phyloP scores from a whole-genome alignment of 306 rosid genomes.

The Lathyrus tuberosus region DNA sequence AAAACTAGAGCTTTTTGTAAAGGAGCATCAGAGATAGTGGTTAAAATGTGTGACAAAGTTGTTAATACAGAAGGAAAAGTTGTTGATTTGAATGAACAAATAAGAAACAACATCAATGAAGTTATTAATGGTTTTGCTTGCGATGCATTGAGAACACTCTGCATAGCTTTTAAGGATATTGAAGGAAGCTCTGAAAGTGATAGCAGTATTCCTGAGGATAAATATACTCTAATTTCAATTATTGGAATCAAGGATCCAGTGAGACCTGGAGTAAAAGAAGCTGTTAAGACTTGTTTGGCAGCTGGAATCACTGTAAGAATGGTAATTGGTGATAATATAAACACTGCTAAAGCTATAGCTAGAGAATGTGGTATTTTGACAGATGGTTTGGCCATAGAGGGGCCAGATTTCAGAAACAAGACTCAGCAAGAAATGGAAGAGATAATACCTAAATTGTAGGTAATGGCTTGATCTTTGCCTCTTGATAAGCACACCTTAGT shows the following conservation, averaged over 20 bases:
- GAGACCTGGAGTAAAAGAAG: no score
- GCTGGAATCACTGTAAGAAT: no score
- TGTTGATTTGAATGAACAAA: constrained; percentile 53
- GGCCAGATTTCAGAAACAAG: constrained; percentile 72
- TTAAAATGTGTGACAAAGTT: constrained; percentile 67
- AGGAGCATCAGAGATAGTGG: constrained; percentile 87
- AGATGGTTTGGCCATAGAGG: constrained; percentile 87
- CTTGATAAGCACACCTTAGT: constrained; percentile 90
- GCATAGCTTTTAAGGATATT: no score
- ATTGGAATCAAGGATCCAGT: constrained; percentile 97
- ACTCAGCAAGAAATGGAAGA: constrained; percentile 58
- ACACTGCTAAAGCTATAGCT: no score
- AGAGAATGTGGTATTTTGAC: constrained; percentile 92
- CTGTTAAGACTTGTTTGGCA: no score
- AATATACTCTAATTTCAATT: no score
- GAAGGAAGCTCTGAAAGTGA: no score
- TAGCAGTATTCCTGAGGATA: no score
- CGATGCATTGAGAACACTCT: no score
- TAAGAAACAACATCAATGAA: constrained; percentile 48
- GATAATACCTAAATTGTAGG: constrained; percentile 82
- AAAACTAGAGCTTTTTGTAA: constrained; percentile 67
- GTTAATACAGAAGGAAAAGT: constrained; percentile 60
- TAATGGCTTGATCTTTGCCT: constrained; percentile 93
- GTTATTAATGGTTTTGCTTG: constrained; percentile 67
- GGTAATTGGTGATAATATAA: no score